Conservation (phyloP, 768 basidiomycete genomes). For the Crucibulum laeve region DNA sequence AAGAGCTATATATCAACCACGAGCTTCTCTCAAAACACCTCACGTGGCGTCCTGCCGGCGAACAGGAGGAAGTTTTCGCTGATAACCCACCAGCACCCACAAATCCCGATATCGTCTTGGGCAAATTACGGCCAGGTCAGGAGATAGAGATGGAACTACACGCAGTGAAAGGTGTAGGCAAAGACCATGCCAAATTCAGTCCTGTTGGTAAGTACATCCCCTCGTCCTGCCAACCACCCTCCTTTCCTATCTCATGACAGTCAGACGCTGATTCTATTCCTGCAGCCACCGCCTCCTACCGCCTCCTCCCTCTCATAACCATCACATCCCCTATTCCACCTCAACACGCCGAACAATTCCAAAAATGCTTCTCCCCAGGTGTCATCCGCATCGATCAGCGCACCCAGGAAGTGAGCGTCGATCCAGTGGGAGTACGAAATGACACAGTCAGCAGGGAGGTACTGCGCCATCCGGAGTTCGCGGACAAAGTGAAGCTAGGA, state of each 20-base stretch:
- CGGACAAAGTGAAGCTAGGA: constrained; percentile 74
- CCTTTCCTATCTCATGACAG: no score
- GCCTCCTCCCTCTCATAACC: constrained; percentile 82
- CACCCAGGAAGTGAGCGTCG: constrained; percentile 59
- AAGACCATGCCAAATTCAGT: constrained; percentile 95
- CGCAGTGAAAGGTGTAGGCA: constrained; percentile 88
- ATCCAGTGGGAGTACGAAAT: constrained; percentile 62
- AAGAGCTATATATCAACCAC: constrained; percentile 67
- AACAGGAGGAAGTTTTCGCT: constrained; percentile 62
- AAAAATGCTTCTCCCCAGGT: constrained; percentile 81
- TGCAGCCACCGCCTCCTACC: constrained; percentile 93
- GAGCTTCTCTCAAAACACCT: constrained; percentile 67
- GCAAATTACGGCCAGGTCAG: constrained; percentile 91
- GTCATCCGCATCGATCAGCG: constrained; percentile 62
- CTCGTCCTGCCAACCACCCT: no score
- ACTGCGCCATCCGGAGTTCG: constrained; percentile 87
- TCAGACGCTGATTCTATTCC: not conserved
- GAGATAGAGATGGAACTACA: constrained; percentile 81
- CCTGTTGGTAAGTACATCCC: constrained; percentile 83
- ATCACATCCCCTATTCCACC: constrained; percentile 73
- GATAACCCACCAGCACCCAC: constrained; percentile 56
- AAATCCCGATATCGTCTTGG: constrained; percentile 81
- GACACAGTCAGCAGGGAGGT: constrained; percentile 94
- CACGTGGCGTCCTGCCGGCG: constrained; percentile 77
- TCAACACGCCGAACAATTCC: constrained; percentile 76